Percentiles rank a stretch among this genome's conserved stretches.
Conservation (phyloP, 2,329 filamentous ascomycete genomes). For the Botryotinia convoluta region DNA sequence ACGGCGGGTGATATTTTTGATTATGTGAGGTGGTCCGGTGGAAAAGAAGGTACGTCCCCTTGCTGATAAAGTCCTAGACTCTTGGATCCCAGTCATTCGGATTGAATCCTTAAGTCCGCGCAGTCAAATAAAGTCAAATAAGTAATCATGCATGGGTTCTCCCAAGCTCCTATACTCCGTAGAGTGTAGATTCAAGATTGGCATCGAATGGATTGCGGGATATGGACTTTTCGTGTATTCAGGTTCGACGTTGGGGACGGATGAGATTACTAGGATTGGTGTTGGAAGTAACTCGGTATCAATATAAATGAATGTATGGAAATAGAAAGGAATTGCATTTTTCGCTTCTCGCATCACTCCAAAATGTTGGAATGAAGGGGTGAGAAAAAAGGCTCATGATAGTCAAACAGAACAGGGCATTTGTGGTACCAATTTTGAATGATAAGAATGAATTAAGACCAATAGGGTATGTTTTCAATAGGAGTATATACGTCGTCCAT, state of each 20-base stretch:
- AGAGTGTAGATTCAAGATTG: neutral
- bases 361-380: slow-evolving; percentile 2
- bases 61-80: neutral
- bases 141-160: slow-evolving; percentile 3
- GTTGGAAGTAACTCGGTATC: neutral
- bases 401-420: neutral
- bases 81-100: neutral
- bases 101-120: neutral
- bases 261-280: neutral
- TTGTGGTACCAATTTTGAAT: neutral
- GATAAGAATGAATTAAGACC: neutral
- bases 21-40: slow-evolving; percentile 9
- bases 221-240: neutral
- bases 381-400: neutral
- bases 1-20: slow-evolving; percentile 5
- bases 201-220: neutral
- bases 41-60: neutral
- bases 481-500: neutral
- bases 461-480: neutral
- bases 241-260: neutral
- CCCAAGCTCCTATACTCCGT: slow-evolving; percentile 1
- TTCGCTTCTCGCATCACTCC: neutral
- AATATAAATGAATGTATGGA: neutral
- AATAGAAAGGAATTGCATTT: neutral
- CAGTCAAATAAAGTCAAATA: neutral